phyloP scores from a whole-genome alignment of 2,329 filamentous ascomycete species.

The Fusarium annulatum region DNA sequence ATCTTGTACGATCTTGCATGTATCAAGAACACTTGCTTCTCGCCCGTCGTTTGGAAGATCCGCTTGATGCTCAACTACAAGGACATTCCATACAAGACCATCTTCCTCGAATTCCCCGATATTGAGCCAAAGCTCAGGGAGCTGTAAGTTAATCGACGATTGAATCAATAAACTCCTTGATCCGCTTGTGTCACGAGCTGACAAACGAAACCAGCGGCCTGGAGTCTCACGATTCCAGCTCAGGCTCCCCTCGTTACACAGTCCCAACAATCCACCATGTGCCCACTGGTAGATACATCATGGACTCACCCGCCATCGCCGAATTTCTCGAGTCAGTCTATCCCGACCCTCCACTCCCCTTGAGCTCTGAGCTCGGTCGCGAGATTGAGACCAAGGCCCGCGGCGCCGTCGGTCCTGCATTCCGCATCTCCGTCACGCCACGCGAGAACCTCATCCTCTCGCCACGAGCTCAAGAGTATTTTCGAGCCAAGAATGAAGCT shows the following conservation, averaged over 20 bases:
- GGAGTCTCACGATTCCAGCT: neutral
- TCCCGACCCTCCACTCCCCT: neutral
- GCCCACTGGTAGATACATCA: neutral
- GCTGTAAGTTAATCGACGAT: neutral
- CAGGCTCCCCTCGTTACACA: neutral
- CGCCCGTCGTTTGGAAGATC: conserved; percentile 10
- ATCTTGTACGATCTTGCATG: conserved; percentile 19
- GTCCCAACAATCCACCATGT: conserved; percentile 12
- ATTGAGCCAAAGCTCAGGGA: neutral
- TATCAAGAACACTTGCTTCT: conserved; percentile 12
- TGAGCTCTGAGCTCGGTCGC: neutral
- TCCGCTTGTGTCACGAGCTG: neutral
- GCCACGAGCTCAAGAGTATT: conserved; percentile 10
- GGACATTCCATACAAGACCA: neutral
- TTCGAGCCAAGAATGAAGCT: neutral
- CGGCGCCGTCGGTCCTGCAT: neutral
- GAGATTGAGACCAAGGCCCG: conserved; percentile 7
- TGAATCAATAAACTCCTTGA: fast-evolving
- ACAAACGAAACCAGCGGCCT: neutral
- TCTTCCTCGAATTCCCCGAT: conserved; percentile 18
- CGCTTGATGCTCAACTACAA: conserved; percentile 26
- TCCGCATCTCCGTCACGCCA: neutral
- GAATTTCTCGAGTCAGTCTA: conserved; percentile 8
- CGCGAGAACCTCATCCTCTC: conserved; percentile 15
- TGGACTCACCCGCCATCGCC: conserved; percentile 8